Base-by-base conservation (phyloP, 2,329 filamentous ascomycete genomes). In the Aschersonia sp. region DNA sequence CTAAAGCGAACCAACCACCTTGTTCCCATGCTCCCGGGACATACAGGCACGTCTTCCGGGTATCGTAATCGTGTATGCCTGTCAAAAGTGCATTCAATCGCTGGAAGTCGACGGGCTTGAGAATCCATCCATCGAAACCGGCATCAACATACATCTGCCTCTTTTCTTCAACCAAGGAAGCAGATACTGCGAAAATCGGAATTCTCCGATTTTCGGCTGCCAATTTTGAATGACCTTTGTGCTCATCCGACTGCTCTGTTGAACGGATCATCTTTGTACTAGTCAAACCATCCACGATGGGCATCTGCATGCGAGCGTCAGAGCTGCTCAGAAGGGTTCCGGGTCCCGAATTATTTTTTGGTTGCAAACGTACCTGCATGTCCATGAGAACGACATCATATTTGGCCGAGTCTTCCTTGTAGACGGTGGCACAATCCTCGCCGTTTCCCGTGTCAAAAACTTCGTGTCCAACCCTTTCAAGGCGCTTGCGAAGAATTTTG, bases 311-410 rank as follows among this genome's bases (percentile, higher is more conserved):
- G 20, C 20, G 20, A 20, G 20, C 20, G 20, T 20, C 20, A 20
- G 20, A 20, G 20, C 20, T 20, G 20, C 20, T 20, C 20, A 20
- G 20, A 20, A 20, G 20, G 20, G 20, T 20, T 20, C 20, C 20
- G 20, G 20, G 20, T 20, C 20, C 20, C 20, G 35, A 38, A 38
- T 38, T 12, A 38, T 12, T 38, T 12, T 7, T 38, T 12, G 12
- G 35, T 12, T 7, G 12, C 35, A 28, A 30, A 65, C 77, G 64
- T 60, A 89, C 87, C 73, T 94, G 87, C 76, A 95, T 88, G 59
- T 94, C 89, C 89, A 94, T 94, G 52, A 95, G 71, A 45, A 95
- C 72, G 4, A 88, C 81, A 60, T 94, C 87, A 57, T 85, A 92
- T 29, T 67, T 65, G 30, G 62, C 62, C 0, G 80, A 70, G 46